Base-by-base conservation (phyloP, 2,329 filamentous ascomycete species). In the Mollisiaceae sp. region DNA sequence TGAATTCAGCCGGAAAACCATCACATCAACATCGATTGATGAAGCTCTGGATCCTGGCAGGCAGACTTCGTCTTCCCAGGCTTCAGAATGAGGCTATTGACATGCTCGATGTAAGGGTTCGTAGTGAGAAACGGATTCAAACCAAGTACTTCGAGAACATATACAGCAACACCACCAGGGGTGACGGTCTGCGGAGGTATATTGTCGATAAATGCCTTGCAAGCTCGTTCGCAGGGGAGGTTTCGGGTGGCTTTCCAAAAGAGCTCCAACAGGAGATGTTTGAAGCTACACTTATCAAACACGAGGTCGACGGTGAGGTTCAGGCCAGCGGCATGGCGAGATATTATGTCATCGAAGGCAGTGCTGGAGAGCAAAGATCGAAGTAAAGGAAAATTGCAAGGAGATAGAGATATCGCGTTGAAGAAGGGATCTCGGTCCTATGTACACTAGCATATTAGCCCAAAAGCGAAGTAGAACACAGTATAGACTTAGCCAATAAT, bases 11-110 rank as follows among this genome's bases (percentile, higher is more conserved):
- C 14, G n/a, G 32, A 4, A 32, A 56, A 12, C 43, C 60, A 38
- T 43, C 59, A 6, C 60, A 59, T 45, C 60, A 65, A 32, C 45
- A 62, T 18, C 55, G 55, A 45, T 15, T 54, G 4, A 59, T 62
- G 24, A 55, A 39, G 2, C 45, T 65, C 20, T 65, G 60, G 59
- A 24, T 62, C 9, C 12, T 65, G 18, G 64, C 59, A 1, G 39
- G 59, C 0, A n/a, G 59, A 9, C 39, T 65, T 2, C 41, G 39
- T 6, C 59, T 65, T 43, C 59, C 59, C 8, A 20, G n/a, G n/a
- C 54, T 65, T 41, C 35, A 58, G 24, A 62, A 59, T 6, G 55
- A 59, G 36, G 59, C 59, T 15, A 32, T 65, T 8, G 22, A 59
- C 11, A 62, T 62, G 45, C 59, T 65, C 18, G 64, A 62, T 36